phyloP scores from a whole-genome alignment of 2,329 filamentous ascomycete species.

The Didymella segeticola region DNA sequence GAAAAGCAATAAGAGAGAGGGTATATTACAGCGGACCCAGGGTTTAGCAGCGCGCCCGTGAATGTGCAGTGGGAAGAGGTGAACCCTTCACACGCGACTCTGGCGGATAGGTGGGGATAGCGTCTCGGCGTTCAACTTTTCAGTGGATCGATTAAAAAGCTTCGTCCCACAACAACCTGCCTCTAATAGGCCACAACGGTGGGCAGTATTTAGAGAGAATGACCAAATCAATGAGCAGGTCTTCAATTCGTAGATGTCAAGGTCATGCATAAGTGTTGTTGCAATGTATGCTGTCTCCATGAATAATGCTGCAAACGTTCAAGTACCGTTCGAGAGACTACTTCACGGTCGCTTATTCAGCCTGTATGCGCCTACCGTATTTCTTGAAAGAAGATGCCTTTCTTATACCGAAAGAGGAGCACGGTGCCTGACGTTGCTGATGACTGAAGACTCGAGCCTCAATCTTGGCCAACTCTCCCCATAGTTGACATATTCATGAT shows the following conservation, averaged over 20 bases:
- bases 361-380: neutral
- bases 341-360: neutral
- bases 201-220: too few relatives aligned
- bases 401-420: neutral
- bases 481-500: too few relatives aligned
- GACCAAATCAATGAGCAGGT: too few relatives aligned
- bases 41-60: slow-evolving; percentile 3
- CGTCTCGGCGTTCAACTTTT: slow-evolving; percentile 17
- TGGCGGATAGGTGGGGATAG: slow-evolving; percentile 9
- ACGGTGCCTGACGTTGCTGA: neutral
- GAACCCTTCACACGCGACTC: slow-evolving; percentile 19
- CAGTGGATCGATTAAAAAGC: slow-evolving; percentile 7
- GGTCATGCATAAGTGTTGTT: too few relatives aligned
- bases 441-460: too few relatives aligned
- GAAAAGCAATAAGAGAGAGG: slow-evolving; percentile 14
- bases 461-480: neutral
- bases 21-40: neutral
- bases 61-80: slow-evolving; percentile 12
- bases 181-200: neutral
- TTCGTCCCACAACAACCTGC: slow-evolving; percentile 2
- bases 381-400: too few relatives aligned
- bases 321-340: neutral
- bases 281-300: neutral
- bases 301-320: neutral
- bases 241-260: too few relatives aligned